Base-by-base conservation (phyloP, 1,139 yeast genomes). In the Hanseniaspora gamundiae region DNA sequence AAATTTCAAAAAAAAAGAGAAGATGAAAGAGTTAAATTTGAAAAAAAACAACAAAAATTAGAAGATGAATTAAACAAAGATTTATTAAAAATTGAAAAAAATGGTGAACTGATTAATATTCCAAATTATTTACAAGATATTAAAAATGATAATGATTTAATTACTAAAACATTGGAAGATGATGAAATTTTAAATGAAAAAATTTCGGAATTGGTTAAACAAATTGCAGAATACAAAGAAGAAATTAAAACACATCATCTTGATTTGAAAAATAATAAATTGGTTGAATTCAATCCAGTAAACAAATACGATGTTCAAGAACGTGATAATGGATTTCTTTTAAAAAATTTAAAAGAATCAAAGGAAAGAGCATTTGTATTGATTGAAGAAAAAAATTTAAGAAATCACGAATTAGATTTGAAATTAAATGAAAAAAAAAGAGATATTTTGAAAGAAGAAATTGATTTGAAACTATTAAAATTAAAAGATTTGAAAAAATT, bases 281-380 rank as follows among this genome's bases (percentile, higher is more conserved):
- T 40, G 19, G 39, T 36, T 5, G 41, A 43, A 6, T n/a, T 39
- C 2, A 17, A 30, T 4, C 39, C 39, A 41, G 31, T 33, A 33
- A 44, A 44, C 33, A 44, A 44, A 20, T 44, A 44, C 27, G n/a
- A 43, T 17, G 4, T 40, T 5, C 47, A 43, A 27, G 41, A 45
- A 5, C 31, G 48, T 36, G 30, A 40, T 17, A 38, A 42, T 5
- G 29, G 39, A 27, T 29, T 35, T n/a, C 17, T 44, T 13, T 35
- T 35, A 14, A 20, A 39, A 19, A 16, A 41, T 22, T 58, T 59
- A 13, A 50, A 54, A 24, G 54, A 50, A 40, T 56, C 56, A 10
- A 54, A 57, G 40, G 60, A 57, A 45, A 51, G 52, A 43, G 58
- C 61, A 35, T 53, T 50, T 20, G 46, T 57, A 28, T 54, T 63